phyloP scores from a whole-genome alignment of 2,329 filamentous ascomycete genomes.

The Xylaria sp. region DNA sequence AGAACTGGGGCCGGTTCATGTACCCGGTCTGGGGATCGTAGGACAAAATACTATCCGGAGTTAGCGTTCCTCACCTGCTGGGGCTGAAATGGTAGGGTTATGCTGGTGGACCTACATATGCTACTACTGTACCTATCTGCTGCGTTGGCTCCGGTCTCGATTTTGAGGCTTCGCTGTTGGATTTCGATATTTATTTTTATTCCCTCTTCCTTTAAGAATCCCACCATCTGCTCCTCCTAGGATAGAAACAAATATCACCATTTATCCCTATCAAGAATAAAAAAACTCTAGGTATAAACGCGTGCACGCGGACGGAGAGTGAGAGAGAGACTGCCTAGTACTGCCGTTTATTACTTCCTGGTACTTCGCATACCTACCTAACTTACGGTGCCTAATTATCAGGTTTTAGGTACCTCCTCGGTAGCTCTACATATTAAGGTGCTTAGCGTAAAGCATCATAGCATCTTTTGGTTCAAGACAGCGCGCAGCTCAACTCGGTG shows the following conservation, averaged over 20 bases:
- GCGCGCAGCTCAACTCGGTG: neutral
- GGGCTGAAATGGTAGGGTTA: conserved; percentile 26
- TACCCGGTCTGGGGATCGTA: neutral
- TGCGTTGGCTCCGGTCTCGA: conserved; percentile 4
- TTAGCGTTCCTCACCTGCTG: conserved; percentile 9
- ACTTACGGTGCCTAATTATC: neutral
- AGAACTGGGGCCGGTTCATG: neutral
- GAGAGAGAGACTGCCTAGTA: conserved; percentile 2
- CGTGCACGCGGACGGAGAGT: neutral
- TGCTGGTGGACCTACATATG: conserved; percentile 2
- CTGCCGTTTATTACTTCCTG: too few species aligned
- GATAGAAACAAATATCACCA: neutral
- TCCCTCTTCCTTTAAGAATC: conserved; percentile 10
- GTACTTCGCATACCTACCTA: neutral
- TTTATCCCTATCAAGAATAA: neutral
- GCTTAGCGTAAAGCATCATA: neutral
- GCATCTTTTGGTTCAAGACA: too few species aligned
- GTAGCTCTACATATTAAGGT: neutral
- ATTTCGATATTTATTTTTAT: conserved; percentile 25
- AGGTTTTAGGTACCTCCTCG: neutral
- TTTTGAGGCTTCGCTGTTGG: conserved; percentile 17
- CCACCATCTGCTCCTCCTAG: neutral
- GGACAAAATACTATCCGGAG: neutral
- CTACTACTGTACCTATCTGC: conserved; percentile 1
- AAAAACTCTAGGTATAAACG: conserved; percentile 14